phyloP scores from a whole-genome alignment of 2,329 filamentous ascomycete species.

The Boeremia exigua region DNA sequence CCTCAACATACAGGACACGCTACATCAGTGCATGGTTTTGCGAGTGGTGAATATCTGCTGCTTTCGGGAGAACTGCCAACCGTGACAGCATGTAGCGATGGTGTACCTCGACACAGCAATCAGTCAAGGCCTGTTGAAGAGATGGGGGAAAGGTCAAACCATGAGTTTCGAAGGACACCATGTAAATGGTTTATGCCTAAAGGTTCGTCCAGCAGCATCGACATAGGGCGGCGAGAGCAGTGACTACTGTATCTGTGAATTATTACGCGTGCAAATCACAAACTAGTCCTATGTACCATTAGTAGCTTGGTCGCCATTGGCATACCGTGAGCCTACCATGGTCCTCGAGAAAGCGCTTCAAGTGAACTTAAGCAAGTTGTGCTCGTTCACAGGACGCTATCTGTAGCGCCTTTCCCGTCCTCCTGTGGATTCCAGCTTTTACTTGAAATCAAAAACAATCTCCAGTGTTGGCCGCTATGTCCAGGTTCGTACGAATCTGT shows the following conservation, averaged over 20 bases:
- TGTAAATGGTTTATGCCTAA: background rate
- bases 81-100: background rate
- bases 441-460: background rate
- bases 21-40: no score
- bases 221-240: slow-evolving; percentile 11
- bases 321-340: slow-evolving; percentile 4
- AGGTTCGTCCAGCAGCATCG: slow-evolving; percentile 10
- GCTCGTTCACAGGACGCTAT: slow-evolving; percentile 24
- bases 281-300: slow-evolving; percentile 33
- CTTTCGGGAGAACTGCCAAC: background rate
- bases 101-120: background rate
- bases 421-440: background rate
- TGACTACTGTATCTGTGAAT: slow-evolving; percentile 22
- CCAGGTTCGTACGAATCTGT: background rate
- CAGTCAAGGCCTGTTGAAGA: slow-evolving; percentile 17
- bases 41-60: no score
- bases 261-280: slow-evolving; percentile 7
- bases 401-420: slow-evolving; percentile 13
- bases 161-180: background rate
- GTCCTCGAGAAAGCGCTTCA: slow-evolving; percentile 16
- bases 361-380: slow-evolving; percentile 24
- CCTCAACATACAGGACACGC: no score
- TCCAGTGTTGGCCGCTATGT: background rate
- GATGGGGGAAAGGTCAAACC: slow-evolving; percentile 25
- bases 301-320: slow-evolving; percentile 24